A percentile compares a stretch with the other conserved stretches of the same genome.
phyloP scores from a whole-genome alignment of 2,329 filamentous ascomycete species.

The Neonectria coccinea region DNA sequence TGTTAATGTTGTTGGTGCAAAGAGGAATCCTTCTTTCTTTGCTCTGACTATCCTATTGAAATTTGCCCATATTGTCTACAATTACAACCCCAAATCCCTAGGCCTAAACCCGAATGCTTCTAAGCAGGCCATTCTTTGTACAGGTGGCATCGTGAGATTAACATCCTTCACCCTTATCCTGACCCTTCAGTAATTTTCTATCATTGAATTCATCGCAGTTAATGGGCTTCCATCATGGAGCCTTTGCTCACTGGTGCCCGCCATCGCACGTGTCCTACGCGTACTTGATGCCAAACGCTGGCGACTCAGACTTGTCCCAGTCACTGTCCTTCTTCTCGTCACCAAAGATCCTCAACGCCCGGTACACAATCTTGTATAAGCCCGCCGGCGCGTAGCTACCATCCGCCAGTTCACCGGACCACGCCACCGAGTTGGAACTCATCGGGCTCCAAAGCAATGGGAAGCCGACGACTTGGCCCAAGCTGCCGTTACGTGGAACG shows the following conservation, averaged over 20 bases:
- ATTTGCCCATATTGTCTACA: background rate
- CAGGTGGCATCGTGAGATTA: background rate
- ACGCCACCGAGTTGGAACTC: constrained; percentile 46
- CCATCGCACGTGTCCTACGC: constrained; percentile 10
- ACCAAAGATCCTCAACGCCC: constrained; percentile 64
- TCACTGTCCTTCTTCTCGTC: constrained; percentile 57
- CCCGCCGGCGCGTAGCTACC: constrained; percentile 62
- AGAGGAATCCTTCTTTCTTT: background rate
- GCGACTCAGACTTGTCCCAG: constrained; percentile 59
- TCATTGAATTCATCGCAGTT: background rate
- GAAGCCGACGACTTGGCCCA: constrained; percentile 58
- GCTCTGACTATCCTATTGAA: background rate
- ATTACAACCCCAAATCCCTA: background rate
- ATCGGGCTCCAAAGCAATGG: constrained; percentile 52
- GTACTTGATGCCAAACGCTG: constrained; percentile 60
- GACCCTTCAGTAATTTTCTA: background rate
- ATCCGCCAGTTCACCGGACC: constrained; percentile 61
- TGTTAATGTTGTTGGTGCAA: background rate
- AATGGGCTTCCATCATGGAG: background rate
- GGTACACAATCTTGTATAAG: constrained; percentile 61
- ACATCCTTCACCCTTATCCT: too few relatives aligned
- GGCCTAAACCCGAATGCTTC: background rate
- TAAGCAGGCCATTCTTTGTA: background rate
- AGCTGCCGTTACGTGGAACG: constrained; percentile 52
- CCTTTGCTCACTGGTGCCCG: background rate